These are phyloP conservation scores for Boletus smithii DNA, from an alignment of 1,284 basidiomycete species.

Conservation along the genomic window DNA sequence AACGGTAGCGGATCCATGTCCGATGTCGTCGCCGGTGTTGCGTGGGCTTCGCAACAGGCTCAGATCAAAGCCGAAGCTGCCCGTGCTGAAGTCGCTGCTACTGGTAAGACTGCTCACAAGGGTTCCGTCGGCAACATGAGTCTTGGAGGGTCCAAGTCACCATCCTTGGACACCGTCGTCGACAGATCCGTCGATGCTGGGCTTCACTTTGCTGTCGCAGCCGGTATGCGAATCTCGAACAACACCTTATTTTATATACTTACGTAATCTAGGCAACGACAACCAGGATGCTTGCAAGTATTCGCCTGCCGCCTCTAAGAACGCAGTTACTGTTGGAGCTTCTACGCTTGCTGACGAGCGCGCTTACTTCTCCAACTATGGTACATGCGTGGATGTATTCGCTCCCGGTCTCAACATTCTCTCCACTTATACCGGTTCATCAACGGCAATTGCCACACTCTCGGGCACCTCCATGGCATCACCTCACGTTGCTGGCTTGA, in stretches of 20 bases:
- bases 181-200: slow-evolving; percentile 82
- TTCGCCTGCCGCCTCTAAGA: slow-evolving; percentile 74
- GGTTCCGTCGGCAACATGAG: slow-evolving; percentile 99
- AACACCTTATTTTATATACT: background rate
- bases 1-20: slow-evolving; percentile 96
- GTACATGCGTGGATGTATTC: slow-evolving; percentile 79
- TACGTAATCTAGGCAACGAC: slow-evolving; percentile 48
- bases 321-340: slow-evolving; percentile 85
- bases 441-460: slow-evolving; percentile 61
- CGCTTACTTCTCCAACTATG: slow-evolving; percentile 87
- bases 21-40: slow-evolving; percentile 87
- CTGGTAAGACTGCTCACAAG: slow-evolving; percentile 78
- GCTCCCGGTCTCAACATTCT: slow-evolving; percentile 81
- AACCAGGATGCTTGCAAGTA: slow-evolving; percentile 76
- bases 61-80: slow-evolving; percentile 54
- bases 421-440: slow-evolving; percentile 70
- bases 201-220: slow-evolving; percentile 94
- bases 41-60: slow-evolving; percentile 77
- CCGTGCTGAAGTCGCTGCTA: slow-evolving; percentile 56
- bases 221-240: slow-evolving; percentile 55
- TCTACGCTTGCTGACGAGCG: slow-evolving; percentile 78
- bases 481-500: slow-evolving; percentile 67
- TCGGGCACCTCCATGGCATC: slow-evolving; percentile 75
- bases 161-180: slow-evolving; percentile 81
- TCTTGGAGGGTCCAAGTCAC: slow-evolving; percentile 94